phyloP scores from a whole-genome alignment of 2,329 filamentous ascomycete species.

The Aspergillus thermomutatus region DNA sequence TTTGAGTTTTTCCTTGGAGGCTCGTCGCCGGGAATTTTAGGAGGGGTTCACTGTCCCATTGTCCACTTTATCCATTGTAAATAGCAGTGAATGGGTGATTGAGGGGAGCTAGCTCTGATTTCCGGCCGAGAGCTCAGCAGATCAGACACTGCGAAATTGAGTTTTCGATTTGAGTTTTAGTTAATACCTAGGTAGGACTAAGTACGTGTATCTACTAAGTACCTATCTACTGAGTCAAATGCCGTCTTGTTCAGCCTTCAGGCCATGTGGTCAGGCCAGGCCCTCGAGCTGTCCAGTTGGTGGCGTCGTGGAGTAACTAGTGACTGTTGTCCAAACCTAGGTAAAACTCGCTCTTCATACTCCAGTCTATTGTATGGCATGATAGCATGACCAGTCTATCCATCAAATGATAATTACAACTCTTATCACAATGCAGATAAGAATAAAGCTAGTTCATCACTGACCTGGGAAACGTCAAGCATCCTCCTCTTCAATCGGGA shows the following conservation, averaged over 20 bases:
- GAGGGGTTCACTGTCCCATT: background rate
- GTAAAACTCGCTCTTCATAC: too few species aligned
- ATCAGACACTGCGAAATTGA: background rate
- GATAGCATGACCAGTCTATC: background rate
- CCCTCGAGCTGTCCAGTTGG: too few species aligned
- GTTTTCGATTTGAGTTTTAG: background rate
- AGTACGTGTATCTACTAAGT: too few species aligned
- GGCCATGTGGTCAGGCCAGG: too few species aligned
- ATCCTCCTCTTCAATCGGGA: constrained; percentile 22
- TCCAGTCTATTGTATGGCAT: too few species aligned
- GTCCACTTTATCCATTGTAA: background rate
- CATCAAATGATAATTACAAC: background rate
- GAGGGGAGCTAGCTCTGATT: too few species aligned
- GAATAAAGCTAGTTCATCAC: background rate
- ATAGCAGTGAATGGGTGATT: background rate
- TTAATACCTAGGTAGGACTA: background rate
- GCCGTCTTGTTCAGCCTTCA: too few species aligned
- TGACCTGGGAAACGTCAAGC: constrained; percentile 5
- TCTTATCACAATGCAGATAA: background rate
- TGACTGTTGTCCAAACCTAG: background rate
- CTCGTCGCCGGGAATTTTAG: background rate
- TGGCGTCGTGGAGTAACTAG: too few species aligned
- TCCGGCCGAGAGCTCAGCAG: too few species aligned
- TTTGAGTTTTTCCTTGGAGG: background rate
- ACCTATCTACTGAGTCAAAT: too few species aligned